Evolutionary conservation across 108 stramenopile species (phyloP), one percentile per base, ranked within the genome.

Genomic region (Pseudonitzschia delicatissima): DNA sequence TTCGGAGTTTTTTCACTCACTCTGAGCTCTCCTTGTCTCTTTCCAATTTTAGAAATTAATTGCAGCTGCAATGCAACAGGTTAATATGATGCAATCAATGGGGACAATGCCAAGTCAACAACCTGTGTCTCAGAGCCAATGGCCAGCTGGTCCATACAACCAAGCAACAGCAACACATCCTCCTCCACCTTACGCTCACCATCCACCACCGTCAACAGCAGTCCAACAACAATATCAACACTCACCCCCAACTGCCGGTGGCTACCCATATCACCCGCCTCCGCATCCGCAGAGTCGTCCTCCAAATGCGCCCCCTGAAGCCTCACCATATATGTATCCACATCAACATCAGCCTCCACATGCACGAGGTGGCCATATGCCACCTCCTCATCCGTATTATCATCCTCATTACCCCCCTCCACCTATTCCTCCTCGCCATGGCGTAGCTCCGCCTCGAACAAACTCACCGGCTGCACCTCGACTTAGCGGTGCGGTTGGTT

Each of bases 1-100:
- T 23, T 34, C 23, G 21, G 13, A 28, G n/a, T 36, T 13, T 25
- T 21, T 27, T 61, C 25, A 61, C 20, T 47, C 44, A 17, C 20
- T 62, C 31, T 35, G 33, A 34, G 15, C 31, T 9, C 6, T 55
- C 3, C 21, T 49, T 23, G 21, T 33, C 31, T 25, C 4, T 55
- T 55, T 33, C 6, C 5, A 23, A 3, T 17, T 52, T 67, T 69
- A 86, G 85, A 87, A 87, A 82, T 69, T 91, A 45, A 81, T 85
- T 49, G 71, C 68, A 62, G 90, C 87, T 44, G 87, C 87, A 17
- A 61, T 88, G 15, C 78, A 87, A 52, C 90, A 91, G 49, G 87
- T 91, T 7, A 69, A 84, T 18, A 74, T 87, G 80, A 78, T 91
- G 76, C 77, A 77, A 61, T 59, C 66, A 5, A 73, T 78, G 79